phyloP scores from a whole-genome alignment of 345 rosid species.

The Gossypium ekmanianum region DNA sequence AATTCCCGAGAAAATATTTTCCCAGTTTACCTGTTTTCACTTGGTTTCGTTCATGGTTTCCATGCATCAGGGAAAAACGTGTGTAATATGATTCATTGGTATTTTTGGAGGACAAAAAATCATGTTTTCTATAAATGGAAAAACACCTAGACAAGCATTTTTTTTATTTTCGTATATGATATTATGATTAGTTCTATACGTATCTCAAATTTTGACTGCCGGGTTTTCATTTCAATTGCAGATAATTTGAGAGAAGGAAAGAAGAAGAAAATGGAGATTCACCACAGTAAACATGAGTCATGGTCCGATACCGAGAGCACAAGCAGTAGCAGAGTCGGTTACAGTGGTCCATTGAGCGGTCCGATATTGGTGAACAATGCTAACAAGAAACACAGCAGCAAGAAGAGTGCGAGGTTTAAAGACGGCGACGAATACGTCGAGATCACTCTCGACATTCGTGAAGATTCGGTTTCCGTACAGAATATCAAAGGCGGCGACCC shows the following conservation, averaged over 20 bases:
- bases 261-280: constrained; percentile 34
- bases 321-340: constrained; percentile 26
- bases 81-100: background rate
- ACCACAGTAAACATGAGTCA: constrained; percentile 28
- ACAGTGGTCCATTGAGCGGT: constrained; percentile 49
- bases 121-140: background rate
- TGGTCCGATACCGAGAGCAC: constrained; percentile 45
- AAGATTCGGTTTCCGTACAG: constrained; percentile 49
- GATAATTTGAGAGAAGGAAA: background rate
- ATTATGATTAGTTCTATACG: background rate
- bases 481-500: constrained; percentile 41
- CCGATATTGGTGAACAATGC: constrained; percentile 25
- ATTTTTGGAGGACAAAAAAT: background rate
- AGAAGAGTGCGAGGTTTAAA: constrained; percentile 41
- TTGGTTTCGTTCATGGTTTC: background rate
- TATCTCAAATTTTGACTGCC: background rate
- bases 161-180: background rate
- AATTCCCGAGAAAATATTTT: background rate
- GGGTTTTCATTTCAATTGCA: constrained; percentile 1
- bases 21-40: background rate
- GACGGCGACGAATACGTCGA: constrained; percentile 37
- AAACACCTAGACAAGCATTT: background rate
- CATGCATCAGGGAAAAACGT: background rate
- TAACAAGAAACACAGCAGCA: constrained; percentile 28
- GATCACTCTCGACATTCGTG: constrained; percentile 51